phyloP scores from a whole-genome alignment of 1,284 basidiomycete genomes.

The Austropuccinia psidii region DNA sequence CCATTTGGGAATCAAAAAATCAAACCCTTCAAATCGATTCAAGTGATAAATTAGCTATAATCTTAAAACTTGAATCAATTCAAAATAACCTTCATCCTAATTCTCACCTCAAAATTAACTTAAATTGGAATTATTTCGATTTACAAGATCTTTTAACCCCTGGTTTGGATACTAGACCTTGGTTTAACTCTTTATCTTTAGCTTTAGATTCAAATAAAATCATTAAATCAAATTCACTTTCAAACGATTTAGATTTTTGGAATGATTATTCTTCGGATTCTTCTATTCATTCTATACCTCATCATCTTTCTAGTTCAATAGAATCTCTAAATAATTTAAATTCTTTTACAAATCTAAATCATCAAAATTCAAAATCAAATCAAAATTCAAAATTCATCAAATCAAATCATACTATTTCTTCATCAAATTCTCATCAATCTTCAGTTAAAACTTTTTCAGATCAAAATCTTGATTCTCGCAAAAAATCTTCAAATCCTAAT shows the following conservation, averaged over 20 bases:
- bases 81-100: neutral
- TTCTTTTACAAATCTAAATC: too few relatives aligned
- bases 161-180: neutral
- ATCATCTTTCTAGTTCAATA: neutral
- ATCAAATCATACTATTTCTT: too few relatives aligned
- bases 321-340: neutral
- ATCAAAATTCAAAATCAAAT: too few relatives aligned
- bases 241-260: neutral
- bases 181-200: neutral
- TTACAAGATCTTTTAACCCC: constrained; percentile 1
- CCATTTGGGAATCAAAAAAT: neutral
- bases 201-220: neutral
- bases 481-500: too few relatives aligned
- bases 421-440: too few relatives aligned
- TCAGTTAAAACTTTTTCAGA: too few relatives aligned
- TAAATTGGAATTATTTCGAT: constrained; percentile 10
- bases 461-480: too few relatives aligned
- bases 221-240: neutral
- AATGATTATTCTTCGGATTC: neutral
- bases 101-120: neutral
- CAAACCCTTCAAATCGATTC: neutral
- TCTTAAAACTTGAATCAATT: neutral
- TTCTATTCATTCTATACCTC: neutral
- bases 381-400: too few relatives aligned
- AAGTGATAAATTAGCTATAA: neutral